These are phyloP conservation scores for Geoglossum cookeanum DNA, from an alignment of 2,329 filamentous ascomycete species.

Conservation along the genomic window DNA sequence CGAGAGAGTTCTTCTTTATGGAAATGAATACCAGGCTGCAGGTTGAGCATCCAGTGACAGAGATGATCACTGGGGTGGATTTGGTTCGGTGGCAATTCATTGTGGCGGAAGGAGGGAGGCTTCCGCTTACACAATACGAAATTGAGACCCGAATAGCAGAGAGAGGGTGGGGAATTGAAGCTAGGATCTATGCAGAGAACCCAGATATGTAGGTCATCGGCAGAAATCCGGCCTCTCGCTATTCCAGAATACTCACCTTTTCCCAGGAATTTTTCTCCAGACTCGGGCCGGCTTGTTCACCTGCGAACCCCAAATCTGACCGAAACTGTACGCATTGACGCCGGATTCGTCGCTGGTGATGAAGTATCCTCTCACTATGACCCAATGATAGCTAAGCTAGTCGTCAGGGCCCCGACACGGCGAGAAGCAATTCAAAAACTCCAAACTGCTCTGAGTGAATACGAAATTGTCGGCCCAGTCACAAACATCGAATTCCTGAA, in stretches of 20 bases:
- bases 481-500: slow-evolving; percentile 98
- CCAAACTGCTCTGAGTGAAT: slow-evolving; percentile 59
- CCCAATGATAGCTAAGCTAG: slow-evolving; percentile 97
- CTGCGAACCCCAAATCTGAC: slow-evolving; percentile 51
- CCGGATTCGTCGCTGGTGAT: slow-evolving; percentile 79
- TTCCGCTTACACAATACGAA: slow-evolving; percentile 46
- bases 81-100: slow-evolving; percentile 91
- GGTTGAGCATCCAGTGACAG: slow-evolving; percentile 89
- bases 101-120: slow-evolving; percentile 52
- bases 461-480: slow-evolving; percentile 79
- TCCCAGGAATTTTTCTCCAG: slow-evolving; percentile 62
- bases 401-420: slow-evolving; percentile 64
- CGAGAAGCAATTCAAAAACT: slow-evolving; percentile 70
- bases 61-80: slow-evolving; percentile 57
- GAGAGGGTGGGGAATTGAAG: slow-evolving; percentile 80
- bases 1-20: slow-evolving; percentile 49
- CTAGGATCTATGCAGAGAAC: slow-evolving; percentile 90
- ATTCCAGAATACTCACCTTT: not conserved
- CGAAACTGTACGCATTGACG: slow-evolving; percentile 71
- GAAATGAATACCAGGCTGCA: slow-evolving; percentile 69
- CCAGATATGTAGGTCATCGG: slow-evolving; percentile 38
- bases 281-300: slow-evolving; percentile 75
- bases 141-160: slow-evolving; percentile 50
- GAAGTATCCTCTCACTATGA: slow-evolving; percentile 91
- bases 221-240: not conserved